Conservation (phyloP, 176 grass and related monocot species). For the Canna indica region DNA sequence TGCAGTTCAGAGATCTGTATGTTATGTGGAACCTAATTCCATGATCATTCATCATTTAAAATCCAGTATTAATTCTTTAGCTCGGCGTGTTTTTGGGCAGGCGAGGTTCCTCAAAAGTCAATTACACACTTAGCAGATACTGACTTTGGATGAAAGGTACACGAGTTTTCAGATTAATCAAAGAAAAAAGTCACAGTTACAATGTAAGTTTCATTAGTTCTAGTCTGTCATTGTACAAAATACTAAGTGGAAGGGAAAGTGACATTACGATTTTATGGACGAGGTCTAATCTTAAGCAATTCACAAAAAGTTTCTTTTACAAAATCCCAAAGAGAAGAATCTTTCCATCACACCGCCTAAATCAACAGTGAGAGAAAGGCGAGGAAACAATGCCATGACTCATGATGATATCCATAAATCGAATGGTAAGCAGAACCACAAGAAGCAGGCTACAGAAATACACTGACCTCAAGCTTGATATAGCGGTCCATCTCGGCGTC, state of each 20-base stretch:
- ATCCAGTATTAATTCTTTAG: not conserved
- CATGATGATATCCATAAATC: not conserved
- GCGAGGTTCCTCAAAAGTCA: not conserved
- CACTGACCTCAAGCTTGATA: conserved; percentile 77
- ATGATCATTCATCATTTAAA: not conserved
- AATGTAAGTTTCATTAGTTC: too few species aligned
- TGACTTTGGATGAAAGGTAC: not conserved
- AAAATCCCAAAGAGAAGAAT: not conserved
- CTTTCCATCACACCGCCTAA: not conserved
- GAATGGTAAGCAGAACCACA: conserved; percentile 11
- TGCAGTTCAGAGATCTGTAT: too few species aligned
- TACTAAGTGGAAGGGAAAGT: not conserved
- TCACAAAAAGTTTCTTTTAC: not conserved
- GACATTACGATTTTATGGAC: not conserved
- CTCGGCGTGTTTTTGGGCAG: not conserved
- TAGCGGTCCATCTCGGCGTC: conserved; percentile 96
- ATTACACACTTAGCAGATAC: not conserved
- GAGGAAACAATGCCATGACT: not conserved
- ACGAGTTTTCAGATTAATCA: not conserved
- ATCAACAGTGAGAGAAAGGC: not conserved
- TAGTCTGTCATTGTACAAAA: too few species aligned
- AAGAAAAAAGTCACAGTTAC: not conserved
- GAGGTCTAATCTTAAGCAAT: not conserved
- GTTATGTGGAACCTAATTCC: too few species aligned
- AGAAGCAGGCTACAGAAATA: conserved; percentile 2